Evolutionary conservation across 163 green algal genomes (phyloP), one percentile per base, ranked within the genome.

Genomic region (Prototheca wickerhamii): DNA sequence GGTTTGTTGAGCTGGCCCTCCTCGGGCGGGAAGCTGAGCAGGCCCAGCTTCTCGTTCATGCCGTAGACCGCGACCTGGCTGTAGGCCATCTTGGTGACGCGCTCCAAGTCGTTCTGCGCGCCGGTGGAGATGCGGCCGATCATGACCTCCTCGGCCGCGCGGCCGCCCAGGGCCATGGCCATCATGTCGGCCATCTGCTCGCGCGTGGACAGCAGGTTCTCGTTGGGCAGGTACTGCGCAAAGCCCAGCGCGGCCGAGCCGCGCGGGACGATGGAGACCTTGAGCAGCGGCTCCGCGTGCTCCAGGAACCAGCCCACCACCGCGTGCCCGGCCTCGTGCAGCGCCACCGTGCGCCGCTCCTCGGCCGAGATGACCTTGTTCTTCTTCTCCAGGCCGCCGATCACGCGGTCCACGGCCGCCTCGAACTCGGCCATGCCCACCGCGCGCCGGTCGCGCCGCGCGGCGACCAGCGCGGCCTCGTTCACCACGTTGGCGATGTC

Each of bases 401-500:
- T 99, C 29, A 99, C 87, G 30, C 94, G 80, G 83, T 99, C 94
- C 21, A 95, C 87, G 12, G 94, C 93, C 7, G 77, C 55, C 82
- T 98, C 92, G 78, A 91, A 84, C 64, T 92, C 75, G 8, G 81
- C 58, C 69, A 92, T 80, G 51, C 84, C 77, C 20, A 97, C 79
- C 0, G 71, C 61, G 4, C 72, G 61, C 69, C 84, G 85, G 61
- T 75, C 64, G 23, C 64, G 50, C 7, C 93, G 76, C 20, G 93
- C 93, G 21, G 93, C 93, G 5, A 97, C 87, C 51, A 98, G 85
- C 28, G 94, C 94, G 2, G 91, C 93, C 77, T 99, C 93, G 72
- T 99, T 99, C 72, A 79, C 87, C 43, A 98, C 87, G 73, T 98
- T 98, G 64, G 93, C 93, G 52, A 99, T 96, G 86, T 98, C 93